Base-by-base conservation (phyloP, 2,329 filamentous ascomycete genomes). In the Chalara sp. region DNA sequence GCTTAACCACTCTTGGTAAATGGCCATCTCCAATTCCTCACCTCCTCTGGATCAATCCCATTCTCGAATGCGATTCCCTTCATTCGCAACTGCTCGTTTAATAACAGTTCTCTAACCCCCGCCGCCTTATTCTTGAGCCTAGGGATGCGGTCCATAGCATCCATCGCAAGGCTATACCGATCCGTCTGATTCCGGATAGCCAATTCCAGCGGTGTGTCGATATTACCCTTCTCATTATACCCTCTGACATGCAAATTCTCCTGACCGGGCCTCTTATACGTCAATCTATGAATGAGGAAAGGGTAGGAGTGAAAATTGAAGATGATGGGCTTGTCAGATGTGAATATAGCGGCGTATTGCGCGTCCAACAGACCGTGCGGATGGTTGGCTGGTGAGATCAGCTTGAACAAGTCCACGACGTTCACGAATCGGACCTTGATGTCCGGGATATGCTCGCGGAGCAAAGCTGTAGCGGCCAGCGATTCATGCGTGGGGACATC, bases 271-370 rank as follows among this genome's bases (percentile, higher is more conserved):
- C 86, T 81, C 70, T 86, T 85, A 71, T 89, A 90, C 1, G 85
- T 86, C 58, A 91, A 69, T 47, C 86, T 77, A 70, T 90, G 86
- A 47, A 91, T 79, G 61, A 91, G 74, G 84, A 84, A 90, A 6
- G 87, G 86, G 70, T 91, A 90, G 32, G 81, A 85, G 72, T 91
- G 87, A 79, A 90, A 91, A 72, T 89, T 90, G 75, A 91, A 90
- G 63, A 90, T 81, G 64, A 89, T 73, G 28, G 86, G 87, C 57
- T 76, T 83, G 71, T 89, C 73, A 12, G 76, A 73, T 1, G 86
- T 90, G 74, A 91, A 91, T 57, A 89, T 70, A 39, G 83, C 73
- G 11, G 68, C 68, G 79, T 83, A 91, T 63, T 89, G 83, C 13
- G 60, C 56, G 58, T 87, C 81, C 0, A 73, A 76, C 51, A 90